phyloP scores from a whole-genome alignment of 495 filamentous ascomycete genomes.

The Penicillium goetzii region DNA sequence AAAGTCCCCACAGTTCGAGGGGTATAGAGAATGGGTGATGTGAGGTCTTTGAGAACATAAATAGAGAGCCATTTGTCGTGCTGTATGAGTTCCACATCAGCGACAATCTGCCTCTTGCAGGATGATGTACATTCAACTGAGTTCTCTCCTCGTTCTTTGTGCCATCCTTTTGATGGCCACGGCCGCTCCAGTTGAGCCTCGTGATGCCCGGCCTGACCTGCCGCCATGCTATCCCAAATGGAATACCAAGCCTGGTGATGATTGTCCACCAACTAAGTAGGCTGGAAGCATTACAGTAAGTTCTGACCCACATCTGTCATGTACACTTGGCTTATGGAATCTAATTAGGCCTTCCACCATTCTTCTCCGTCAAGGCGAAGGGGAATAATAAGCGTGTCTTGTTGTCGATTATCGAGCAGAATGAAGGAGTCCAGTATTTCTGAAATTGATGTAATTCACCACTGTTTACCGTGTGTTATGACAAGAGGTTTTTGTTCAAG shows the following conservation, averaged over 20 bases:
- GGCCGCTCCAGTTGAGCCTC: background rate
- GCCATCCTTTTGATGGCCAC: background rate
- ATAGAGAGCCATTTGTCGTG: background rate
- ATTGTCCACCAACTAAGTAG: background rate
- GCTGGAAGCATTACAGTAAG: background rate
- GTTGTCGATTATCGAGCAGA: too few species aligned
- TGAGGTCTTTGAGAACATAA: background rate
- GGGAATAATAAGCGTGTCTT: background rate
- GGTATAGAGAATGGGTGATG: background rate
- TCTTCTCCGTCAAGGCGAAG: background rate
- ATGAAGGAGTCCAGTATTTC: too few species aligned
- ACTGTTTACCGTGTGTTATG: too few species aligned
- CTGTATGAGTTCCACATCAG: background rate
- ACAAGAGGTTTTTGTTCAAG: too few species aligned
- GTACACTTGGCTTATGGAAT: background rate
- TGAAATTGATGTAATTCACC: too few species aligned
- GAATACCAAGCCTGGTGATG: slow-evolving; percentile 1
- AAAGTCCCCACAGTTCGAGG: background rate
- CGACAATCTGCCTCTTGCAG: background rate
- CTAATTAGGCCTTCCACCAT: too few species aligned
- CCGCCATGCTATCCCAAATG: background rate
- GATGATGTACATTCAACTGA: background rate
- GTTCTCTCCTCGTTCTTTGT: background rate
- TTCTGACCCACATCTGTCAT: background rate
- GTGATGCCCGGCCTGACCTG: background rate